Conservation (phyloP, 2,329 filamentous ascomycete species). For the Colletotrichum liriopes region DNA sequence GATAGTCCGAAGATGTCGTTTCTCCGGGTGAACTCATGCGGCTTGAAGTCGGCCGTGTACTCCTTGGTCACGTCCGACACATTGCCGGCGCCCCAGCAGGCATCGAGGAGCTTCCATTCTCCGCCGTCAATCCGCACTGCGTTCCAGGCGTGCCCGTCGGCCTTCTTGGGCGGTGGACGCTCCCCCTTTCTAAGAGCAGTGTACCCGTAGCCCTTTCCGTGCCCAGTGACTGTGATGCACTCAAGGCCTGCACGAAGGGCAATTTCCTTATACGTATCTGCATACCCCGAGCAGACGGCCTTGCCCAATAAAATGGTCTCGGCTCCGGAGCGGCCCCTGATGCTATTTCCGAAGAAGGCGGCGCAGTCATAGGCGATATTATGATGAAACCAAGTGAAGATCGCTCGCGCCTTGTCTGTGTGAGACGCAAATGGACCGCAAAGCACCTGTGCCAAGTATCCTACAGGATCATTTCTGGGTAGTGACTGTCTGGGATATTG, state of each 20-base stretch:
- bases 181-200: constrained; percentile 73
- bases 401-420: constrained; percentile 92
- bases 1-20: constrained; percentile 87
- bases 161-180: constrained; percentile 74
- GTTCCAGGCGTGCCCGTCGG: constrained; percentile 89
- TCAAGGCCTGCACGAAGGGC: constrained; percentile 86
- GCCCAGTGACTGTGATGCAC: constrained; percentile 80
- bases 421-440: constrained; percentile 84
- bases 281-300: constrained; percentile 94
- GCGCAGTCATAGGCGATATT: constrained; percentile 90
- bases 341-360: constrained; percentile 81
- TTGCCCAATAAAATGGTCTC: constrained; percentile 83
- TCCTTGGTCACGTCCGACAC: constrained; percentile 66
- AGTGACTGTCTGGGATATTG: constrained; percentile 82
- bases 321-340: constrained; percentile 78
- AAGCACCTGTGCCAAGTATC: constrained; percentile 83
- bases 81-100: constrained; percentile 92
- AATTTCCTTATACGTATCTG: constrained; percentile 84
- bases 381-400: constrained; percentile 97
- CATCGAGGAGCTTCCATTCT: constrained; percentile 91
- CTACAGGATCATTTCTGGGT: constrained; percentile 75
- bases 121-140: constrained; percentile 89
- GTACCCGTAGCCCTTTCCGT: constrained; percentile 91
- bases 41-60: constrained; percentile 79
- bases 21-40: constrained; percentile 70